Conservation (phyloP, 345 rosid species). For the Rhizophora mangle region DNA sequence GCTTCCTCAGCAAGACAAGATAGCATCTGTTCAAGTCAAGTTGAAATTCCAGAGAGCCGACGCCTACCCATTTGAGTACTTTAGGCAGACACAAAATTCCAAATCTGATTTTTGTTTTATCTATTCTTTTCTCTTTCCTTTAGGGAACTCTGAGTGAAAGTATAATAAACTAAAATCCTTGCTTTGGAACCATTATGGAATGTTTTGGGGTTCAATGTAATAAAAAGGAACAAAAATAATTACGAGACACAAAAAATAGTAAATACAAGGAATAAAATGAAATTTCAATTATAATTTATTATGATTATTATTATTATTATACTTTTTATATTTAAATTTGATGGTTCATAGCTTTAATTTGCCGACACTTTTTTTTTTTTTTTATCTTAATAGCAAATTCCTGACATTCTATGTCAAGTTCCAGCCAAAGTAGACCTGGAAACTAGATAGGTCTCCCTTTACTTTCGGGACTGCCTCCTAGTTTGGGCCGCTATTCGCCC, state of each 20-base stretch:
- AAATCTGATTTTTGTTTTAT: background rate
- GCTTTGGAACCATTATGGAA: conserved; percentile 4
- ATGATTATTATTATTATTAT: too few relatives aligned
- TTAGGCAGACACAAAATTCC: background rate
- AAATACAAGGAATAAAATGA: too few relatives aligned
- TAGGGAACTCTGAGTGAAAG: background rate
- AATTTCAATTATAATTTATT: too few relatives aligned
- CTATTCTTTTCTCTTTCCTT: background rate
- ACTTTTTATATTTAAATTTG: too few relatives aligned
- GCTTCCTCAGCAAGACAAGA: background rate
- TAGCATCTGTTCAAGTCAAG: background rate
- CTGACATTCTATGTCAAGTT: background rate
- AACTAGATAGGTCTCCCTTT: background rate
- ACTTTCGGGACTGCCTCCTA: background rate
- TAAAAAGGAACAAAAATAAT: too few relatives aligned
- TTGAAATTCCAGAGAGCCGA: background rate
- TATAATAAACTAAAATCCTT: background rate
- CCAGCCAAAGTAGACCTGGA: background rate
- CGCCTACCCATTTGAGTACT: background rate
- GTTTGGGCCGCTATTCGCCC: background rate
- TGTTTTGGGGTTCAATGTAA: conserved; percentile 7
- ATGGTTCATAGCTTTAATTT: background rate
- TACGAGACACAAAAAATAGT: too few relatives aligned
- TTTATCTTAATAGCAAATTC: background rate
- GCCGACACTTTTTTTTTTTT: background rate